Evolutionary conservation across 257 asterid genomes (phyloP).

Genomic region (Haberlea rhodopensis): DNA sequence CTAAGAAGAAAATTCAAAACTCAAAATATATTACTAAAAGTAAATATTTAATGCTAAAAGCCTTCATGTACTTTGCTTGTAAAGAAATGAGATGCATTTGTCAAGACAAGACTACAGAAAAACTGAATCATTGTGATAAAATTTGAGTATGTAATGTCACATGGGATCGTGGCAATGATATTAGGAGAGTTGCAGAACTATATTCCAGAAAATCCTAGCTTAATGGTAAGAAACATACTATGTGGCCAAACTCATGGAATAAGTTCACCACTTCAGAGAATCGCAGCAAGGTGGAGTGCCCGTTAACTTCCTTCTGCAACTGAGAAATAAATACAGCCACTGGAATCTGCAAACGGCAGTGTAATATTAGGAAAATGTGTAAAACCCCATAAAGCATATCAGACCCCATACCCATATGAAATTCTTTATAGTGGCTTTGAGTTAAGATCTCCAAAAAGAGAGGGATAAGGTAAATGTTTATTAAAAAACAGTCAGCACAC

Average conservation of each 20-base stretch:
- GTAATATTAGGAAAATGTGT: constrained; percentile 22
- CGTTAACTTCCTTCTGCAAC: constrained; percentile 68
- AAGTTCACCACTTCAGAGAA: constrained; percentile 88
- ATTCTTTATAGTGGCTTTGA: constrained; percentile 3
- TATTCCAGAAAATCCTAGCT: neutral
- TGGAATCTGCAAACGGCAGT: constrained; percentile 59
- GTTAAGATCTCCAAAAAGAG: neutral
- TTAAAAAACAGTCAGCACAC: neutral
- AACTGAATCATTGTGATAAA: neutral
- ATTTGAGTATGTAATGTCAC: constrained; percentile 1
- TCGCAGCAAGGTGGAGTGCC: constrained; percentile 65
- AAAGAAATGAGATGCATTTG: constrained; percentile 13
- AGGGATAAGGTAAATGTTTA: neutral
- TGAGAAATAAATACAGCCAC: constrained; percentile 79
- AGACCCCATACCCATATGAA: neutral
- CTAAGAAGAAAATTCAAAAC: constrained; percentile 13
- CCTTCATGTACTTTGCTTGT: constrained; percentile 3
- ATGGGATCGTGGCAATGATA: neutral
- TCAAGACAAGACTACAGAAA: neutral
- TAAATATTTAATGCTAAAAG: constrained; percentile 16
- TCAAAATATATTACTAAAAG: neutral
- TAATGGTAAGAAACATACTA: constrained; percentile 52
- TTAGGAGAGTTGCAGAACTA: neutral
- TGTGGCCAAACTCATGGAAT: constrained; percentile 93
- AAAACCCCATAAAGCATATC: constrained; percentile 7